phyloP scores from a whole-genome alignment of 768 basidiomycete genomes.

The Agaricus blazei region DNA sequence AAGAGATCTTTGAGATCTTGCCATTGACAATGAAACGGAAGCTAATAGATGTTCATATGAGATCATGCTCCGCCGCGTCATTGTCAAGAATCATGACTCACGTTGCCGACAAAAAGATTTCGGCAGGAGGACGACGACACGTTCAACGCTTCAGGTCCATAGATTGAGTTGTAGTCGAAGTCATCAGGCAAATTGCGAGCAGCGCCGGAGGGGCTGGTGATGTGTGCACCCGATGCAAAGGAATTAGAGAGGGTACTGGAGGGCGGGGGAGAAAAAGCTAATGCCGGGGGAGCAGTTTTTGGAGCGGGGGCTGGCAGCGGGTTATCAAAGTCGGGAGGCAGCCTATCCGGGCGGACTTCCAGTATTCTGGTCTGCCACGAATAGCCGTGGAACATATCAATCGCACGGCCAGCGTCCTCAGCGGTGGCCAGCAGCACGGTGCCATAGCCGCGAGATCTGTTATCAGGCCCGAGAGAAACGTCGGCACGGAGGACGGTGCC shows the following conservation, averaged over 20 bases:
- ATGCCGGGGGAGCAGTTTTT: conserved; percentile 13
- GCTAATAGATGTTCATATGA: conserved; percentile 48
- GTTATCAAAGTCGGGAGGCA: conserved; percentile 57
- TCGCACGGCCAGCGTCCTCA: conserved; percentile 90
- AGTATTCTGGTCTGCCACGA: conserved; percentile 93
- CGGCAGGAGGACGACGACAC: conserved; percentile 25
- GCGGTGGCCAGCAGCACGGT: conserved; percentile 93
- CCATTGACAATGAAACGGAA: conserved; percentile 95
- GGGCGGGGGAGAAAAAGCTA: conserved; percentile 8
- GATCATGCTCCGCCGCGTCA: not conserved
- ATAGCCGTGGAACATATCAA: conserved; percentile 95
- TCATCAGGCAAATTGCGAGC: conserved; percentile 17
- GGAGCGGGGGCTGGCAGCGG: conserved; percentile 18
- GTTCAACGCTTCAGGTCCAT: conserved; percentile 15
- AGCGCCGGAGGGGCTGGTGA: conserved; percentile 10
- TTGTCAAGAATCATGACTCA: conserved; percentile 31
- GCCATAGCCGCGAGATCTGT: conserved; percentile 89
- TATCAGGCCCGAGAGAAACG: conserved; percentile 79
- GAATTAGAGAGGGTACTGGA: conserved; percentile 8
- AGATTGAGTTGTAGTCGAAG: conserved; percentile 17
- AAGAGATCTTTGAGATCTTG: conserved; percentile 97
- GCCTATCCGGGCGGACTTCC: conserved; percentile 86
- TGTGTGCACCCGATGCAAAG: conserved; percentile 8
- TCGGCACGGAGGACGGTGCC: conserved; percentile 84
- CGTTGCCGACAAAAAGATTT: conserved; percentile 86